Base-by-base conservation (phyloP, 75 land plant species). In the Ceratopteris richardii region DNA sequence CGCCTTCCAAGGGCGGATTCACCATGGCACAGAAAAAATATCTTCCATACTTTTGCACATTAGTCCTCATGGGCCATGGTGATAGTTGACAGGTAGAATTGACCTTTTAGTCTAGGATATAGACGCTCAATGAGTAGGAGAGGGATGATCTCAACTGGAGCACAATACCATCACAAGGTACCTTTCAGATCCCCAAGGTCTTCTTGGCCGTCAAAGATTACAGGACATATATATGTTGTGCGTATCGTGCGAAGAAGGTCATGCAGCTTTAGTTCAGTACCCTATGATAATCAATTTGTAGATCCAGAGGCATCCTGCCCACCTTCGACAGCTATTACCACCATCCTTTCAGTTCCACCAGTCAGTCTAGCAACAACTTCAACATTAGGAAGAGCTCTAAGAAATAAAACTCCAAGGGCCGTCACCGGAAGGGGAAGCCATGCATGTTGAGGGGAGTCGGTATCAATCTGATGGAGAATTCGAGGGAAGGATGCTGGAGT, bases 141-240 rank as follows among this genome's bases (percentile, higher is more conserved):
- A 92, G 60, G 72, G 59, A 26, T 77, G 73, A 77, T 73, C 88
- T 16, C 97, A 92, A 70, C 75, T 92, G 5, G 97, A 92, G 72
- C 96, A 82, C 22, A 59, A 82, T 25, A 90, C 98, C 0, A 93
- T 93, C 31, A 90, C 98, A 14, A 94, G 80, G 57, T 93, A 93
- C 60, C 62, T 31, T 13, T 89, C 98, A 0, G 98, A 93, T 65
- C 98, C 87, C 1, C 74, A 71, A 23, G 63, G 85, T 1, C 84
- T 86, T 0, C 33, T 89, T 0, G 98, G 98, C 7, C 54, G 96
- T 11, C 96, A 86, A 43, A 93, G 98, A 90, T 7, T 90, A 90
- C 53, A 66, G 64, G 62, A 76, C 57, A 21, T 93, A 93, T 53
- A 90, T 93, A 14, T 84, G 89, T 54, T 93, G 90, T 56, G 98